Evolutionary conservation across 768 basidiomycete species (phyloP).

Genomic region (Leccinum imitatum): DNA sequence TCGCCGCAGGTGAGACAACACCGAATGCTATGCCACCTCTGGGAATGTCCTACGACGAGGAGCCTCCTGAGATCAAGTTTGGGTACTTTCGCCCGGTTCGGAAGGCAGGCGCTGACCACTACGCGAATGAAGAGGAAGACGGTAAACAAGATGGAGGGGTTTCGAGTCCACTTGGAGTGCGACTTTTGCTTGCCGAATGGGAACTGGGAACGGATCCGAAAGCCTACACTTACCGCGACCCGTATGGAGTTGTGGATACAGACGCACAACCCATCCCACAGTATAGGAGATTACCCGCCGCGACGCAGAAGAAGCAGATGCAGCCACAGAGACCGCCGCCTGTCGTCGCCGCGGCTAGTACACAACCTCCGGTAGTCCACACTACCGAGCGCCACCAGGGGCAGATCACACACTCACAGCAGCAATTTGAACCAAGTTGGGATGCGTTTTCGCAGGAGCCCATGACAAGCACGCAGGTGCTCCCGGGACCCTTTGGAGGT

Average conservation of each 20-base stretch:
- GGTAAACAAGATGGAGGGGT: constrained; percentile 20
- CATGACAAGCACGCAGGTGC: constrained; percentile 64
- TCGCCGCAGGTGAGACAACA: constrained; percentile 2
- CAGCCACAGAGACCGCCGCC: constrained; percentile 38
- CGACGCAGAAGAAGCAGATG: constrained; percentile 24
- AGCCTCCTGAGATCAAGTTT: constrained; percentile 59
- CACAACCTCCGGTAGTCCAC: constrained; percentile 21
- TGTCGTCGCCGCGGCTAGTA: constrained; percentile 32
- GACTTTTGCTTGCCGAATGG: constrained; percentile 71
- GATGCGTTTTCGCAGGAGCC: constrained; percentile 40
- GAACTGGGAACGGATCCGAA: constrained; percentile 51
- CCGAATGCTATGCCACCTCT: constrained; percentile 24
- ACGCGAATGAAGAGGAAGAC: constrained; percentile 24
- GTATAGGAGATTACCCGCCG: constrained; percentile 11
- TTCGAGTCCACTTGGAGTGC: constrained; percentile 50
- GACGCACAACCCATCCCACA: constrained; percentile 16
- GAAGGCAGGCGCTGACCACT: constrained; percentile 30
- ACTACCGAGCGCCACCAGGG: constrained; percentile 9
- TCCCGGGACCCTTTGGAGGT: constrained; percentile 72
- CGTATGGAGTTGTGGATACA: constrained; percentile 43
- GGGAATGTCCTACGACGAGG: constrained; percentile 50
- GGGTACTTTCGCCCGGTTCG: constrained; percentile 56
- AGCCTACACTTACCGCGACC: constrained; percentile 53
- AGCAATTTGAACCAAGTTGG: constrained; percentile 7
- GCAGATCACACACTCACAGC: constrained; percentile 19